These are phyloP conservation scores for Calonectria henricotiae DNA, from an alignment of 2,329 filamentous ascomycete species.

Conservation along the genomic window DNA sequence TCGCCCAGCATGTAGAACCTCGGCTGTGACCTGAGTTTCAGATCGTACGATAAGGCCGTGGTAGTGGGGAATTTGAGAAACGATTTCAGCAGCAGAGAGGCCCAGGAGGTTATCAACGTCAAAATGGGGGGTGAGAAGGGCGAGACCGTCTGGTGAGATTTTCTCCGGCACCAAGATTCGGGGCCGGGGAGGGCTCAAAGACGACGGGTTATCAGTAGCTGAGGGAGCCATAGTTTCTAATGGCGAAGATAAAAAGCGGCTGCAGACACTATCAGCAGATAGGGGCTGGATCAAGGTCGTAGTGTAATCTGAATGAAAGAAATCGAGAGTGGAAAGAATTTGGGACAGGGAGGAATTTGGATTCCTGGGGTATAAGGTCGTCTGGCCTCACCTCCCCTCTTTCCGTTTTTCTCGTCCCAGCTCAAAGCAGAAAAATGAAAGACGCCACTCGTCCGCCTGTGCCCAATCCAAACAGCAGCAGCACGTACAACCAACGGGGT, in stretches of 20 bases:
- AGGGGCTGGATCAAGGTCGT: conserved; percentile 4
- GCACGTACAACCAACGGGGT: conserved; percentile 15
- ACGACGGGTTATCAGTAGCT: conserved; percentile 48
- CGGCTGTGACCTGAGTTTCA: conserved; percentile 84
- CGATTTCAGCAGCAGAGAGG: conserved; percentile 75
- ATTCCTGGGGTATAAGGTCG: conserved; percentile 39
- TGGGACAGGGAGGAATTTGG: conserved; percentile 43
- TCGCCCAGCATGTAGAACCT: conserved; percentile 76
- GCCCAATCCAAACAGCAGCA: conserved; percentile 23
- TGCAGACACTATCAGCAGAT: neutral
- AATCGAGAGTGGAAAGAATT: conserved; percentile 10
- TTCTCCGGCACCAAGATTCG: conserved; percentile 84
- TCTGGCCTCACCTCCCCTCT: conserved; percentile 36
- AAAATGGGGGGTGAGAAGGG: conserved; percentile 76
- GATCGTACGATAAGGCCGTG: conserved; percentile 86
- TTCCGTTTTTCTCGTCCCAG: conserved; percentile 19
- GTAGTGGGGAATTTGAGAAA: conserved; percentile 79
- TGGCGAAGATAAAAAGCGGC: neutral
- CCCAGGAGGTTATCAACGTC: conserved; percentile 80
- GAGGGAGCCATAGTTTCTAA: conserved; percentile 51
- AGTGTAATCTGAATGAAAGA: conserved; percentile 37
- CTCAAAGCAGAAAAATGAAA: conserved; percentile 10
- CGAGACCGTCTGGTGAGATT: conserved; percentile 83
- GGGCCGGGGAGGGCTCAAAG: conserved; percentile 48
- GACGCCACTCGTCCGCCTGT: conserved; percentile 23